Base-by-base conservation (phyloP, 192 early-diverging fungal genomes). In the Borealophlyctis nickersoniae region DNA sequence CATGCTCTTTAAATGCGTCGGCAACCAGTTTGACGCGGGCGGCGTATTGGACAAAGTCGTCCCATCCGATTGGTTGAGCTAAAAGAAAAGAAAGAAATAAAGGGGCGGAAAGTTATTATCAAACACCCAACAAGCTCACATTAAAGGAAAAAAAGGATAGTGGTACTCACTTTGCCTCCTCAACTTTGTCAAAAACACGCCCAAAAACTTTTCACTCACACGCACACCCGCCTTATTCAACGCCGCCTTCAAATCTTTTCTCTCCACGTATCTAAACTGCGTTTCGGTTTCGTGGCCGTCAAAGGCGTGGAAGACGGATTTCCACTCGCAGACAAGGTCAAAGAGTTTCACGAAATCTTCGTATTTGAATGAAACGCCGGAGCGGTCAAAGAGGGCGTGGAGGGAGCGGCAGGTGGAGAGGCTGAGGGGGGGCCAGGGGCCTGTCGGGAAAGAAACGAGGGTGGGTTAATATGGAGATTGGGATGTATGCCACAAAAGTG, bases 351-450 rank as follows among this genome's bases (percentile, higher is more conserved):
- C 24, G 27, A 61, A 61, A 35, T 68, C 48, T 28, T 68, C 58
- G 36, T 60, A 68, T 29, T 49, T 61, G 48, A 68, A 61, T 1
- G 31, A 27, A 2, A 31, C 52, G 48, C 57, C 58, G 11, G 58
- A 26, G 1, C 58, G 45, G 51, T 68, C 66, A 52, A 60, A 60
- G 23, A 68, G 16, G 29, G 34, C 36, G 52, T 61, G 36, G 4
- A 68, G 52, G 19, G 36, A 45, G 23, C 33, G 66, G 26, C 36
- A 45, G 2, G 66, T 68, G 14, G 58, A 52, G 39, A 53, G 61
- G 23, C 53, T 51, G 4, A 68, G 66, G 13, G 66, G 35, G 28
- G 66, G 66, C 66, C 66, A 68, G 4, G 58, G 66, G 11, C 66
- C 63, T 62, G 27, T 7, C 11, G 24, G 60, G 52, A 53, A 7